Evolutionary conservation across 73 alveolate genomes (phyloP).

Genomic region (Blepharisma stoltei): DNA sequence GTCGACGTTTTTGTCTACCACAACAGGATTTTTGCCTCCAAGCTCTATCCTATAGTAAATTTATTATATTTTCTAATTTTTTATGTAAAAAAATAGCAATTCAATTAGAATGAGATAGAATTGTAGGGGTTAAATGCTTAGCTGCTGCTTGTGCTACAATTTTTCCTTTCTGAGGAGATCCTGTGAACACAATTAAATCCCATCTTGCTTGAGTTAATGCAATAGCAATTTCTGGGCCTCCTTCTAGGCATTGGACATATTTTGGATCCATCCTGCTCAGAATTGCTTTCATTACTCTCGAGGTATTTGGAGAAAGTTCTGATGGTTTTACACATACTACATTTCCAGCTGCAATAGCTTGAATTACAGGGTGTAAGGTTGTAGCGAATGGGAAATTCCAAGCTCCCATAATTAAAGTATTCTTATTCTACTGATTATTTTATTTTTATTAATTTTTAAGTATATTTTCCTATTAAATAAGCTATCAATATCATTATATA

Average conservation of each 20-base stretch:
- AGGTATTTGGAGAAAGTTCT: slow-evolving; percentile 77
- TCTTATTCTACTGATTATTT: too few species aligned
- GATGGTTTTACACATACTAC: slow-evolving; percentile 81
- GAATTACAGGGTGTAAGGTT: slow-evolving; percentile 69
- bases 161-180: slow-evolving; percentile 89
- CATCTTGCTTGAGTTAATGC: slow-evolving; percentile 59
- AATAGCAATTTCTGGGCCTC: slow-evolving; percentile 83
- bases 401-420: slow-evolving; percentile 73
- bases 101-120: too few species aligned
- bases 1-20: slow-evolving; percentile 83
- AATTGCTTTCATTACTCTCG: slow-evolving; percentile 63
- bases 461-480: too few species aligned
- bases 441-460: too few species aligned
- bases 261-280: slow-evolving; percentile 61
- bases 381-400: slow-evolving; percentile 88
- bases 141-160: slow-evolving; percentile 86
- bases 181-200: slow-evolving; percentile 87
- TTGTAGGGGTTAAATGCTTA: slow-evolving; percentile 77
- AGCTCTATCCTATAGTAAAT: too few species aligned
- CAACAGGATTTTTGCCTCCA: slow-evolving; percentile 91
- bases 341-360: slow-evolving; percentile 94
- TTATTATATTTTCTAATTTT: too few species aligned
- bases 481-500: too few species aligned
- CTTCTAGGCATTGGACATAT: slow-evolving; percentile 54
- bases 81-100: too few species aligned